Evolutionary conservation across 139 green algal genomes (phyloP).

Genomic region (Closterium sp.): DNA sequence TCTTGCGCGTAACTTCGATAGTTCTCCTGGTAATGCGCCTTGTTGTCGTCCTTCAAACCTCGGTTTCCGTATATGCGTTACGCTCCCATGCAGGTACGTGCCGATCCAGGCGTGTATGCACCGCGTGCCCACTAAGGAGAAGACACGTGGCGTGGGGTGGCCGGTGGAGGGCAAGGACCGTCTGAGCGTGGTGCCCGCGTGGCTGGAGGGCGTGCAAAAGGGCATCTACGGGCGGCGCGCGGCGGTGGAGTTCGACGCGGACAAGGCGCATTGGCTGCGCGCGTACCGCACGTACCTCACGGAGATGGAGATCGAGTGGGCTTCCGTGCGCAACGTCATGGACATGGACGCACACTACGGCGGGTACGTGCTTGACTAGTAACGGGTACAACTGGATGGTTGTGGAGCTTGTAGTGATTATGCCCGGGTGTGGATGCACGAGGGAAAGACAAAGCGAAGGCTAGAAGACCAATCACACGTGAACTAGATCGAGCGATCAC

Average conservation of each 20-base stretch:
- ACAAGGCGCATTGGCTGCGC: slow-evolving; percentile 18
- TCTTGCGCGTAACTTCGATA: no score
- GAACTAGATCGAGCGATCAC: no score
- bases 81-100: slow-evolving; percentile 12
- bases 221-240: slow-evolving; percentile 29
- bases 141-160: slow-evolving; percentile 24
- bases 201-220: background rate
- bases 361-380: slow-evolving; percentile 26
- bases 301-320: slow-evolving; percentile 35
- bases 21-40: background rate
- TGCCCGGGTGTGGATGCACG: no score
- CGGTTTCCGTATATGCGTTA: background rate
- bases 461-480: no score
- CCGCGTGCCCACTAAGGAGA: background rate
- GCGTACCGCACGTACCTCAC: background rate
- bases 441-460: no score
- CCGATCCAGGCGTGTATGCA: slow-evolving; percentile 22
- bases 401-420: no score
- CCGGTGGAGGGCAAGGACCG: slow-evolving; percentile 14
- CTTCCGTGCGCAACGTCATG: slow-evolving; percentile 38
- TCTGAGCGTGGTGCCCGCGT: slow-evolving; percentile 9
- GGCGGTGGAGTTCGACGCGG: slow-evolving; percentile 16
- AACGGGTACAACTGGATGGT: no score
- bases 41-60: background rate
- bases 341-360: slow-evolving; percentile 44